phyloP scores from a whole-genome alignment of 805 yeast species.

The Cyberlindnera xylosilytica region DNA sequence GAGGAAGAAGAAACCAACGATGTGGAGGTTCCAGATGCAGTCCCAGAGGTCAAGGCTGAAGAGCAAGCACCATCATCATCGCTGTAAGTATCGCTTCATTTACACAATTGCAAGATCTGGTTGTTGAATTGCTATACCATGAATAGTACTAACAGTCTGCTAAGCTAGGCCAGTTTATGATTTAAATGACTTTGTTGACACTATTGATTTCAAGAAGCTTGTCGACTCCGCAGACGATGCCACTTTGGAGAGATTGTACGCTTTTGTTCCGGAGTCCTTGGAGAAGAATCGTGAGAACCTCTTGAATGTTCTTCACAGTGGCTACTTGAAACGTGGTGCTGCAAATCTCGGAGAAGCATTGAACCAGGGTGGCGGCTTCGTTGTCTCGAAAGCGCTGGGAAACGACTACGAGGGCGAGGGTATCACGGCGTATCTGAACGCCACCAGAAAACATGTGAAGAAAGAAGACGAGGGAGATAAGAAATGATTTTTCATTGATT shows the following conservation, averaged over 20 bases:
- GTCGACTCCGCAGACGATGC: conserved; percentile 26
- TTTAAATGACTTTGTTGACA: conserved; percentile 19
- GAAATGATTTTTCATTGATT: not conserved
- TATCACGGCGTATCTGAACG: conserved; percentile 44
- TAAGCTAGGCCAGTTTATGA: conserved; percentile 19
- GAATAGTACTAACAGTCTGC: conserved; percentile 11
- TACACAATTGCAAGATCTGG: not conserved
- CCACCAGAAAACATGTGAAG: conserved; percentile 32
- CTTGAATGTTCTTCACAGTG: conserved; percentile 42
- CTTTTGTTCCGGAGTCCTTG: conserved; percentile 41
- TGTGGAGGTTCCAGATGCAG: conserved; percentile 15
- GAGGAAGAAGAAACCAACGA: conserved; percentile 35
- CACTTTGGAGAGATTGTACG: conserved; percentile 35
- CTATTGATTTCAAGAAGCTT: conserved; percentile 10
- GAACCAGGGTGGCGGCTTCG: conserved; percentile 43
- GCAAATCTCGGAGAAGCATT: conserved; percentile 42
- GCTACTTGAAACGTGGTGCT: conserved; percentile 44
- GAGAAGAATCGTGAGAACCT: conserved; percentile 37
- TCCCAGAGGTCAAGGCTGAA: not conserved
- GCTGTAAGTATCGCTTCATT: conserved; percentile 12
- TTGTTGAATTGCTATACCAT: too few species aligned
- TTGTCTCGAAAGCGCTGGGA: conserved; percentile 48
- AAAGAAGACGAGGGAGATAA: conserved; percentile 8
- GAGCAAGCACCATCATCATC: conserved; percentile 10
- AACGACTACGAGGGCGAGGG: conserved; percentile 55